Evolutionary conservation across 306 rosid species (phyloP).

Genomic region (Castanea crenata): DNA sequence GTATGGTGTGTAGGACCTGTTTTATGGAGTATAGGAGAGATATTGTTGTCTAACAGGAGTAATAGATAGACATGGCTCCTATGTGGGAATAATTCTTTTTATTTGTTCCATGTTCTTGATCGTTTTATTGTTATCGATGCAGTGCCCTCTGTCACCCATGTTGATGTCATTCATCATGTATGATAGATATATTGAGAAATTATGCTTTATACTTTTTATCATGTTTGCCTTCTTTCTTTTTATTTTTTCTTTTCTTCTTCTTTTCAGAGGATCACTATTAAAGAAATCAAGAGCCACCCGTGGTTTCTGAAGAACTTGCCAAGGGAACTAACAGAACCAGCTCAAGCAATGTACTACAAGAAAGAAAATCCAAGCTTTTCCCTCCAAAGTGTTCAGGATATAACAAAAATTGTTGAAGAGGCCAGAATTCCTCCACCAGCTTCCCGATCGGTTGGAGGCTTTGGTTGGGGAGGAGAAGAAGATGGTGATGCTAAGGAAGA

Average conservation of each 20-base stretch:
- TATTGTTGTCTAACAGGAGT: neutral
- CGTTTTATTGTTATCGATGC: no score
- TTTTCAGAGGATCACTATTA: conserved; percentile 70
- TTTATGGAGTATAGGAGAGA: neutral
- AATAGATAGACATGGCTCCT: neutral
- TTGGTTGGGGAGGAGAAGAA: conserved; percentile 76
- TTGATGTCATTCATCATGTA: neutral
- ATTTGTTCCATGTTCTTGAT: neutral
- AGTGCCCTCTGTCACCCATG: neutral
- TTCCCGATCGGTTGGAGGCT: conserved; percentile 58
- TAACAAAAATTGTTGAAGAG: conserved; percentile 74
- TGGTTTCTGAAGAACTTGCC: conserved; percentile 88
- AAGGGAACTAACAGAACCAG: conserved; percentile 75
- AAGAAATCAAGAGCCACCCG: conserved; percentile 77
- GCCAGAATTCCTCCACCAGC: conserved; percentile 56
- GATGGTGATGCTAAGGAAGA: conserved; percentile 47
- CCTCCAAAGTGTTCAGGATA: conserved; percentile 63
- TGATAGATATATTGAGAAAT: neutral
- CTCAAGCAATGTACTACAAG: conserved; percentile 66
- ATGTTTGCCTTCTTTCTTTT: conserved; percentile 17
- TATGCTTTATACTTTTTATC: conserved; percentile 21
- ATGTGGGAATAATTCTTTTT: neutral
- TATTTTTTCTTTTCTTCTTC: neutral
- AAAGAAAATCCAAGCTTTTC: conserved; percentile 79
- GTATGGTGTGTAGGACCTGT: neutral